These are phyloP conservation scores for Colletotrichum liriopes DNA, from an alignment of 2,329 filamentous ascomycete genomes.

Conservation along the genomic window DNA sequence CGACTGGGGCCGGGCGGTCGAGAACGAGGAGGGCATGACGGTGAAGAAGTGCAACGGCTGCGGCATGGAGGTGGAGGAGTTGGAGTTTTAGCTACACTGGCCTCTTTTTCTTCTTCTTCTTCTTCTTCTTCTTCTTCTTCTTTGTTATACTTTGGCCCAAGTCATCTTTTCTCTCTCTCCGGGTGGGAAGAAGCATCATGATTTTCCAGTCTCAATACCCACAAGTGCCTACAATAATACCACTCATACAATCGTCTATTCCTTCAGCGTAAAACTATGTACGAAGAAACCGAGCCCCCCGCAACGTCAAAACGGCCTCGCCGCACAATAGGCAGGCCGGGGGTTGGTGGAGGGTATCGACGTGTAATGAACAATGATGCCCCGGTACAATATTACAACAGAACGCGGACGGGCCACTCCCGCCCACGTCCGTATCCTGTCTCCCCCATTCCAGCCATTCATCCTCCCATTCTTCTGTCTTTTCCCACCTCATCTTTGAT, in stretches of 20 bases:
- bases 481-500: too few relatives aligned
- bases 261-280: constrained; percentile 11
- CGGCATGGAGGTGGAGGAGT: constrained; percentile 84
- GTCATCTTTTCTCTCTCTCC: too few relatives aligned
- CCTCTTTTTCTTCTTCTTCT: neutral
- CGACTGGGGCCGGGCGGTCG: constrained; percentile 83
- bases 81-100: constrained; percentile 68
- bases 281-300: constrained; percentile 8
- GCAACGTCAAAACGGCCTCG: neutral
- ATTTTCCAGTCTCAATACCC: neutral
- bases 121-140: neutral
- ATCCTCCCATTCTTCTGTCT: neutral
- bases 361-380: constrained; percentile 23
- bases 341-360: constrained; percentile 12
- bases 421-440: neutral
- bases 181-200: too few relatives aligned
- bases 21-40: constrained; percentile 80
- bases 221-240: neutral
- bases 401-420: neutral
- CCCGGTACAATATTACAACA: constrained; percentile 25
- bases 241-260: constrained; percentile 21
- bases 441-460: neutral
- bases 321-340: neutral
- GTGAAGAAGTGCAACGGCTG: constrained; percentile 86
- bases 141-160: neutral